Evolutionary conservation across 306 rosid species (phyloP).

Genomic region (Vicia faba): DNA sequence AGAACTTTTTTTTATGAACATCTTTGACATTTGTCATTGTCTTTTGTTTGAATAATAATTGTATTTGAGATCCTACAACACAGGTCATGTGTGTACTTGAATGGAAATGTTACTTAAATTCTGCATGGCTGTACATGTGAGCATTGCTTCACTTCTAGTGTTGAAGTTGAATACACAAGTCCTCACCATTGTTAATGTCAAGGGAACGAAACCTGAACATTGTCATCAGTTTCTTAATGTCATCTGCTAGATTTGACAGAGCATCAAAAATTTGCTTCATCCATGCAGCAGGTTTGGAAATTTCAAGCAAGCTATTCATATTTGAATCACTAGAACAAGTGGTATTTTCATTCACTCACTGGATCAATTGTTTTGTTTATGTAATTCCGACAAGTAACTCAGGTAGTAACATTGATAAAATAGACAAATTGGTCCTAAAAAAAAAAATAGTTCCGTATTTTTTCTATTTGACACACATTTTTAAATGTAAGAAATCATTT

Average conservation of each 20-base stretch:
- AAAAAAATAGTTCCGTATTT: no score
- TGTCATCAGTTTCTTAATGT: conserved; percentile 31
- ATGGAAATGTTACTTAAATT: no score
- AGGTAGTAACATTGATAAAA: no score
- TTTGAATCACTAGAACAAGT: neutral
- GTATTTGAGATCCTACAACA: neutral
- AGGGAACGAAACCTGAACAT: conserved; percentile 67
- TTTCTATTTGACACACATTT: no score
- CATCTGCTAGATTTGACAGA: conserved; percentile 11
- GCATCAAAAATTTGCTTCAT: conserved; percentile 2
- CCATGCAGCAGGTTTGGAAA: conserved; percentile 25
- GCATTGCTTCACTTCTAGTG: conserved; percentile 74
- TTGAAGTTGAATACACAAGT: conserved; percentile 71
- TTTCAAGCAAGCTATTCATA: conserved; percentile 18
- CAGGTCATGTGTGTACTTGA: neutral
- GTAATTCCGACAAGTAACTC: no score
- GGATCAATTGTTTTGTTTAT: no score
- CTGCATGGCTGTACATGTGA: conserved; percentile 61
- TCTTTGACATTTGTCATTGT: no score
- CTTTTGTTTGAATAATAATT: neutral
- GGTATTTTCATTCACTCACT: no score
- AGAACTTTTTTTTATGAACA: no score
- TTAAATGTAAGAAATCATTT: no score
- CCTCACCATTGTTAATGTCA: conserved; percentile 75
- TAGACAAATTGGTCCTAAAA: no score